Conservation (phyloP, 495 filamentous ascomycete species). For the Clohesyomyces aquaticus region DNA sequence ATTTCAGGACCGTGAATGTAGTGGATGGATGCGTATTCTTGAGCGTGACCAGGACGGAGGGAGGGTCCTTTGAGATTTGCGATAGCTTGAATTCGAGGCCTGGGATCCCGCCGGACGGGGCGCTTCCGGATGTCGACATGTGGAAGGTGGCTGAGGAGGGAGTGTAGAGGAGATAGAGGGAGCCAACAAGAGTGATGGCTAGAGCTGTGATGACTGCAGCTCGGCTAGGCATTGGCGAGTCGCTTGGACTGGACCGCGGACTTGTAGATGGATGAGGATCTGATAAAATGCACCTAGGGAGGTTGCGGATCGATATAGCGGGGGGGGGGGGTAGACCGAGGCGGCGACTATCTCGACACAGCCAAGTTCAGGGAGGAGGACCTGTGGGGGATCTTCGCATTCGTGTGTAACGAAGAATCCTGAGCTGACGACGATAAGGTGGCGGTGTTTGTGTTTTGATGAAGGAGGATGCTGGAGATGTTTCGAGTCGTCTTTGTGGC, state of each 20-base stretch:
- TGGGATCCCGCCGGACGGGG: slow-evolving; percentile 2
- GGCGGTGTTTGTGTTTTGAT: not conserved
- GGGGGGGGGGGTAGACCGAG: no score
- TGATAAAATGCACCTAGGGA: not conserved
- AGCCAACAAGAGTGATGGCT: slow-evolving; percentile 27
- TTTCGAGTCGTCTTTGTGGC: not conserved
- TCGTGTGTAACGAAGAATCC: not conserved
- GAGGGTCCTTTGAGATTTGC: slow-evolving; percentile 31
- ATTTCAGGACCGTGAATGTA: slow-evolving; percentile 36
- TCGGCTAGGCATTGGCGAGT: slow-evolving; percentile 20
- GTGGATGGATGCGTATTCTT: slow-evolving; percentile 24
- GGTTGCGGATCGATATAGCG: no score
- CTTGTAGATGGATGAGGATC: not conserved
- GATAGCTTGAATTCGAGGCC: slow-evolving; percentile 32
- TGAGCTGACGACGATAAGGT: no score
- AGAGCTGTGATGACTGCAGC: slow-evolving; percentile 24
- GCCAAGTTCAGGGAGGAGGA: no score
- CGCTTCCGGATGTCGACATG: slow-evolving; percentile 17
- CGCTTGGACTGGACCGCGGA: not conserved
- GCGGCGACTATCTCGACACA: no score
- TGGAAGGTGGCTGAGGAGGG: slow-evolving; percentile 20
- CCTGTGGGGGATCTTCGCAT: not conserved
- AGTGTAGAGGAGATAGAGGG: slow-evolving; percentile 26
- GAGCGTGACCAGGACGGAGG: slow-evolving; percentile 30
- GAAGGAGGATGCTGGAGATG: not conserved